A percentile compares a stretch with the other conserved stretches of the same genome.
These are phyloP conservation scores for Panellus pusillus DNA, from an alignment of 768 basidiomycete species.

Conservation along the genomic window DNA sequence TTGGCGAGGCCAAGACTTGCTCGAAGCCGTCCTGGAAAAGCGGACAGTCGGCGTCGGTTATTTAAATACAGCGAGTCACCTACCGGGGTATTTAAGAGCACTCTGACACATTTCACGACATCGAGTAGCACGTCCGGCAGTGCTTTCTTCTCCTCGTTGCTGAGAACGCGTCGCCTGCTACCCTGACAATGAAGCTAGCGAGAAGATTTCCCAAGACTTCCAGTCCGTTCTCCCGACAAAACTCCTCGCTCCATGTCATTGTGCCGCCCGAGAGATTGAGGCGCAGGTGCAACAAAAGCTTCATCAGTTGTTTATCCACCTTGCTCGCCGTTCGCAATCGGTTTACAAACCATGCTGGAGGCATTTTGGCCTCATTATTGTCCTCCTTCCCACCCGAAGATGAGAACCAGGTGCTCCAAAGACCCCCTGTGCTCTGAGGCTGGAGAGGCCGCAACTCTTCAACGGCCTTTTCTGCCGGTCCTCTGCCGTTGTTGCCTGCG, in stretches of 20 bases:
- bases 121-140: slow-evolving; percentile 68
- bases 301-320: slow-evolving; percentile 62
- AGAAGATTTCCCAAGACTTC: slow-evolving; percentile 60
- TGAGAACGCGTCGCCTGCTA: slow-evolving; percentile 58
- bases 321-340: slow-evolving; percentile 52
- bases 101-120: slow-evolving; percentile 75
- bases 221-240: slow-evolving; percentile 68
- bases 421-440: slow-evolving; percentile 64
- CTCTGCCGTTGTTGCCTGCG: background rate
- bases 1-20: slow-evolving; percentile 61
- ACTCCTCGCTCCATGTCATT: slow-evolving; percentile 75
- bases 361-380: slow-evolving; percentile 34
- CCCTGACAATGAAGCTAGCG: slow-evolving; percentile 63
- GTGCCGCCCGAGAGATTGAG: slow-evolving; percentile 85
- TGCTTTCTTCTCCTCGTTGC: slow-evolving; percentile 66
- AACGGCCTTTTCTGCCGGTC: slow-evolving; percentile 29
- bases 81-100: slow-evolving; percentile 84
- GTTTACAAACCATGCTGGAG: slow-evolving; percentile 65
- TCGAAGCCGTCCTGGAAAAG: slow-evolving; percentile 66
- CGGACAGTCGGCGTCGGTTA: slow-evolving; percentile 8
- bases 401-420: slow-evolving; percentile 74
- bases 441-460: slow-evolving; percentile 45
- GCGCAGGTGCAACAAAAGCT: slow-evolving; percentile 78
- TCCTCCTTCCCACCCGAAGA: slow-evolving; percentile 54
- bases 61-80: slow-evolving; percentile 25